Conservation (phyloP, 306 rosid genomes). For the Begonia fuchsioides region DNA sequence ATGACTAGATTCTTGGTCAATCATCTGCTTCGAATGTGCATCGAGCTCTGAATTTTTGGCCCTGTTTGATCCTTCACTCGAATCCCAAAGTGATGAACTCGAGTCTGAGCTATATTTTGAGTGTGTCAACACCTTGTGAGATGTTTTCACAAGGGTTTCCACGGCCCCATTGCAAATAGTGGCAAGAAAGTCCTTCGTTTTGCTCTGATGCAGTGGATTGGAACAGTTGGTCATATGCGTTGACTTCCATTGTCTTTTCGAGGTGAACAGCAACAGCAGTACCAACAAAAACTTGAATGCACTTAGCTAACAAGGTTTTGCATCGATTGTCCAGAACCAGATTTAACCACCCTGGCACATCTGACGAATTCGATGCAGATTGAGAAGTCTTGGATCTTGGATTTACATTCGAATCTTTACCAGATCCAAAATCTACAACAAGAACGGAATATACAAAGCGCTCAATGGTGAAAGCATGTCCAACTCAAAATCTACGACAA, state of each 20-base stretch:
- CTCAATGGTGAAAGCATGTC: conserved; percentile 60
- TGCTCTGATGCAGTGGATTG: conserved; percentile 52
- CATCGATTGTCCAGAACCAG: conserved; percentile 34
- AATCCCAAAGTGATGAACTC: conserved; percentile 2
- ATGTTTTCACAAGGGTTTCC: conserved; percentile 61
- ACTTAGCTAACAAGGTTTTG: conserved; percentile 37
- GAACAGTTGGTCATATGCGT: conserved; percentile 66
- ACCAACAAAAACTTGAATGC: conserved; percentile 56
- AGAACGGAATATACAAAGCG: conserved; percentile 78
- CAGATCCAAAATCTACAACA: conserved; percentile 54
- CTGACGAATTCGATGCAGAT: conserved; percentile 18
- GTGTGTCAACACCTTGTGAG: conserved; percentile 62
- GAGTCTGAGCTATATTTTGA: conserved; percentile 11
- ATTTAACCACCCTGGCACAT: conserved; percentile 37
- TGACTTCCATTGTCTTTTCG: conserved; percentile 71
- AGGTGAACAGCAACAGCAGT: conserved; percentile 80
- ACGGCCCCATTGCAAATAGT: conserved; percentile 78
- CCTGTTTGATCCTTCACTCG: conserved; percentile 11
- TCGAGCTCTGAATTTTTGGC: conserved; percentile 17
- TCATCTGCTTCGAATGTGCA: conserved; percentile 16
- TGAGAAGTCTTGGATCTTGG: background rate
- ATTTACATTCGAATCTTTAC: background rate
- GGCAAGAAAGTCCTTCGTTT: conserved; percentile 46
- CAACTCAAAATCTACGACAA: conserved; percentile 63
- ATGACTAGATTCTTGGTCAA: too few relatives aligned